A percentile compares a stretch with the other conserved stretches of the same genome.
Evolutionary conservation across 2,329 filamentous ascomycete genomes (phyloP).

Genomic region (Pestalotiopsis fici): DNA sequence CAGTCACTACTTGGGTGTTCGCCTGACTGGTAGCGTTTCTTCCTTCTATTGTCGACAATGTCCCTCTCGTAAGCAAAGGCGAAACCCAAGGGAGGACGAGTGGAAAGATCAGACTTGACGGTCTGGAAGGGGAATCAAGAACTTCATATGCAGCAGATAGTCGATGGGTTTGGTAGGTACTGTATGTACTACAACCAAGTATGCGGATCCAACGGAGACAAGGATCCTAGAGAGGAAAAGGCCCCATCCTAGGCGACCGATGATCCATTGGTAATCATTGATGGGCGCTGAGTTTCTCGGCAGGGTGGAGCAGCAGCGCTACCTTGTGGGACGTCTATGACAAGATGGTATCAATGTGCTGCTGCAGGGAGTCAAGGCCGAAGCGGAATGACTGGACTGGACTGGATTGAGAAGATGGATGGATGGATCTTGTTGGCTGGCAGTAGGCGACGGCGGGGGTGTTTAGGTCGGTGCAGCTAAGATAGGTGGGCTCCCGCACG

Average conservation of each 20-base stretch:
- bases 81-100: neutral
- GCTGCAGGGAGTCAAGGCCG: neutral
- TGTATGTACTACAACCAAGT: neutral
- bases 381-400: neutral
- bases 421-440: neutral
- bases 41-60: neutral
- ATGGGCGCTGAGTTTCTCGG: neutral
- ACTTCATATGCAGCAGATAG: constrained; percentile 9
- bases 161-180: neutral
- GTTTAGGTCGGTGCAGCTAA: neutral
- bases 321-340: constrained; percentile 6
- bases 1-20: neutral
- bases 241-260: constrained; percentile 1
- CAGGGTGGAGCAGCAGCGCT: neutral
- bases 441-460: neutral
- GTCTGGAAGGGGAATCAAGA: neutral
- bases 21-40: neutral
- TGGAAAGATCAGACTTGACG: neutral
- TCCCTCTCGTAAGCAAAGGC: neutral
- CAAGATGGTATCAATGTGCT: neutral
- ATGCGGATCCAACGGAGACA: constrained; percentile 7
- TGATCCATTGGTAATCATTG: constrained; percentile 9
- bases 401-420: neutral
- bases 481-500: neutral
- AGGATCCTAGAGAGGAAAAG: constrained; percentile 5